These are phyloP conservation scores for Hypoxylon lienhwacheense DNA, from an alignment of 495 filamentous ascomycete species.

Conservation along the genomic window DNA sequence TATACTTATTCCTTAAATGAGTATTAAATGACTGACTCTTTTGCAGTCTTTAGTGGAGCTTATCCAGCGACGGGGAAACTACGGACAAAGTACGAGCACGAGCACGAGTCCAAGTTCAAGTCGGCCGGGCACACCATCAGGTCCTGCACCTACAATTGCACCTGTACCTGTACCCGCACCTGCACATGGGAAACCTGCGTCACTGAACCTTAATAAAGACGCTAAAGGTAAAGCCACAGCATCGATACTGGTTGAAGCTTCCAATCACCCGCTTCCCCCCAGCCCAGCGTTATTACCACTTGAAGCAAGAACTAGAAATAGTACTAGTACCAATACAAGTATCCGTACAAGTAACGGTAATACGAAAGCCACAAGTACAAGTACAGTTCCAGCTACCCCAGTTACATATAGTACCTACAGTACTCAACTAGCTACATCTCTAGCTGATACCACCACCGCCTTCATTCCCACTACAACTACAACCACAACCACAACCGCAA, in stretches of 20 bases:
- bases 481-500: conserved; percentile 46
- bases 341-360: conserved; percentile 33
- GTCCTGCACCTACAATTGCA: conserved; percentile 27
- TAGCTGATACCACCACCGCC: conserved; percentile 19
- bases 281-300: conserved; percentile 49
- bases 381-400: conserved; percentile 21
- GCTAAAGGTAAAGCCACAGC: conserved; percentile 46
- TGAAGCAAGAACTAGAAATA: conserved; percentile 30
- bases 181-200: conserved; percentile 23
- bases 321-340: conserved; percentile 45
- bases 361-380: conserved; percentile 38
- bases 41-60: conserved; percentile 67
- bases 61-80: conserved; percentile 51
- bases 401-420: too few relatives aligned
- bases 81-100: conserved; percentile 37
- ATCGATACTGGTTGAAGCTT: conserved; percentile 40
- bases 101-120: conserved; percentile 36
- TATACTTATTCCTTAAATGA: neutral
- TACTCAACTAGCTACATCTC: too few relatives aligned
- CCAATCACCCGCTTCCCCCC: conserved; percentile 58
- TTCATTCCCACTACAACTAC: conserved; percentile 39
- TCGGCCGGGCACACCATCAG: conserved; percentile 33
- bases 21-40: neutral
- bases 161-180: too few relatives aligned
- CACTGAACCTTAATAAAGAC: conserved; percentile 19